These are phyloP conservation scores for Kazachstania psychrophila DNA, from an alignment of 805 yeast genomes.

Conservation along the genomic window DNA sequence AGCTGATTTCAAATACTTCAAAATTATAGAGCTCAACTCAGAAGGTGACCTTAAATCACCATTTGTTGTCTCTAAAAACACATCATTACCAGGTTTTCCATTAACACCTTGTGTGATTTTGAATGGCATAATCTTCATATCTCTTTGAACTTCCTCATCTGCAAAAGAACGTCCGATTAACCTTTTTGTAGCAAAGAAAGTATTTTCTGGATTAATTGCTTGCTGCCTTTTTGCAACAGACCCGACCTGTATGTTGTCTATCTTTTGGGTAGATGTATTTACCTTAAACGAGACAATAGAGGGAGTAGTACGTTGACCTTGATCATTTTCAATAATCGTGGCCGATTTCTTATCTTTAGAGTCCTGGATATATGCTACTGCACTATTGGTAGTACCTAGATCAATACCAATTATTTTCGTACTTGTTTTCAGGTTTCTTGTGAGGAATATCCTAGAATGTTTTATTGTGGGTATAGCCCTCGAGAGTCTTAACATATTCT, in stretches of 20 bases:
- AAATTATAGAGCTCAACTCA: conserved; percentile 58
- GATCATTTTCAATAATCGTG: conserved; percentile 62
- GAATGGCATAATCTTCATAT: conserved; percentile 53
- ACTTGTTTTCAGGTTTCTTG: conserved; percentile 1
- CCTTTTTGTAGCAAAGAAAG: conserved; percentile 76
- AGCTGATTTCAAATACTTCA: conserved; percentile 54
- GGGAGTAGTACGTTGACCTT: conserved; percentile 69
- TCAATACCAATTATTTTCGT: conserved; percentile 63
- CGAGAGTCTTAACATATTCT: not conserved
- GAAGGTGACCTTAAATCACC: conserved; percentile 51
- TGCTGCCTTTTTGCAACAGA: conserved; percentile 72
- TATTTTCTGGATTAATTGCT: conserved; percentile 62
- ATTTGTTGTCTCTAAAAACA: conserved; percentile 42
- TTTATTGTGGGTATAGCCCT: not conserved
- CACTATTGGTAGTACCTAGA: conserved; percentile 79
- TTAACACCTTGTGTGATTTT: conserved; percentile 36
- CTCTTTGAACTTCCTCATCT: conserved; percentile 64
- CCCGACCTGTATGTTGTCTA: conserved; percentile 43
- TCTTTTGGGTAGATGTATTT: conserved; percentile 3
- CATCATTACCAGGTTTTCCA: conserved; percentile 77
- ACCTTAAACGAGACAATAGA: conserved; percentile 62
- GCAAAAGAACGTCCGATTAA: conserved; percentile 63
- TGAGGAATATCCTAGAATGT: not conserved
- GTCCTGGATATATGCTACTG: conserved; percentile 48
- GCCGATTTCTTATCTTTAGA: conserved; percentile 51